phyloP scores from a whole-genome alignment of 163 green algal genomes.

The Scenedesmus sp. region DNA sequence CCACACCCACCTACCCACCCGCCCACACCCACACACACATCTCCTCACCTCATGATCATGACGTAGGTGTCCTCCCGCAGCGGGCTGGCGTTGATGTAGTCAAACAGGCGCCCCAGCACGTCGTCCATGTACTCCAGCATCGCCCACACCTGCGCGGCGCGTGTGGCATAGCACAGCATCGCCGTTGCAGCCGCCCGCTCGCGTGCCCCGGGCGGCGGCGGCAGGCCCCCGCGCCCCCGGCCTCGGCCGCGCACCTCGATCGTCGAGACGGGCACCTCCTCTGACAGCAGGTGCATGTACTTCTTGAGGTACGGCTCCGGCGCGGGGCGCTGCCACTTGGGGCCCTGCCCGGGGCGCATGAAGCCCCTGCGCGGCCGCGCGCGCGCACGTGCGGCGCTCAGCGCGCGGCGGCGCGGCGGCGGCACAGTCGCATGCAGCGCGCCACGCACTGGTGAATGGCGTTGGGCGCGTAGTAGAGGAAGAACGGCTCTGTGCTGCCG shows the following conservation, averaged over 20 bases:
- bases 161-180: background rate
- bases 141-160: constrained; percentile 19
- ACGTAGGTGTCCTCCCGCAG: constrained; percentile 27
- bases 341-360: constrained; percentile 1
- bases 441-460: constrained; percentile 11
- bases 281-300: constrained; percentile 8
- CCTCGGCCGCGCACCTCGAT: constrained; percentile 7
- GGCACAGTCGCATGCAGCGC: too few species aligned
- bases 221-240: too few species aligned
- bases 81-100: background rate
- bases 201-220: too few species aligned
- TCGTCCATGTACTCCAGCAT: constrained; percentile 30
- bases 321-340: constrained; percentile 14
- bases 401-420: too few species aligned
- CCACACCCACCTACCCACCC: too few species aligned
- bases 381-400: too few species aligned
- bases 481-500: constrained; percentile 15
- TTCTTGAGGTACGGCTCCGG: constrained; percentile 3
- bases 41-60: constrained; percentile 7
- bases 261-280: background rate
- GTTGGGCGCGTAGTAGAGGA: constrained; percentile 27
- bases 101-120: constrained; percentile 1
- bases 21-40: too few species aligned
- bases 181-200: background rate
- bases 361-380: background rate